Evolutionary conservation across 2,329 filamentous ascomycete genomes (phyloP).

Genomic region (Orbilia javanica): DNA sequence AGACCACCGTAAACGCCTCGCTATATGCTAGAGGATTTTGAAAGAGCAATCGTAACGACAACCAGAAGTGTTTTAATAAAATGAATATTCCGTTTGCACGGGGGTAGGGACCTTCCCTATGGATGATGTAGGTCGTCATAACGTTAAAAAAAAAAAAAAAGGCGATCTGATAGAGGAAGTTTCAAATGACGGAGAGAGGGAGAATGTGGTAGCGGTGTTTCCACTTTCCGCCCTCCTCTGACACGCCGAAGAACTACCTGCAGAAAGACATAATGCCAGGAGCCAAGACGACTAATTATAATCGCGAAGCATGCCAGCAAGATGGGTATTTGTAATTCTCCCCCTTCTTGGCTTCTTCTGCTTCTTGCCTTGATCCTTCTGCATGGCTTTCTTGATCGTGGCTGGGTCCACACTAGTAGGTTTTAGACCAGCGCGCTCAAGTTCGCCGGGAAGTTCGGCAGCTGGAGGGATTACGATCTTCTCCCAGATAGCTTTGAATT

Average conservation of each 20-base stretch:
- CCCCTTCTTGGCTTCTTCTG: constrained; percentile 59
- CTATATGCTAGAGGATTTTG: constrained; percentile 20
- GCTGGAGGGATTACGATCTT: constrained; percentile 80
- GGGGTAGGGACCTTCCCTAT: background rate
- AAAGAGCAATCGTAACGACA: background rate
- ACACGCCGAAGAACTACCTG: background rate
- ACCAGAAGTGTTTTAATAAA: background rate
- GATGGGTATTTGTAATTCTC: constrained; percentile 60
- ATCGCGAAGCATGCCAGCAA: constrained; percentile 55
- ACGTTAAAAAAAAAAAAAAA: background rate
- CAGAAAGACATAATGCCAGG: background rate
- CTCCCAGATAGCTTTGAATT: constrained; percentile 87
- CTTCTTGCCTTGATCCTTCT: constrained; percentile 53
- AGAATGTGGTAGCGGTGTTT: background rate
- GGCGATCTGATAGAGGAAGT: too few species aligned
- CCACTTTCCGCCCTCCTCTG: background rate
- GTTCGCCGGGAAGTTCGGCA: constrained; percentile 81
- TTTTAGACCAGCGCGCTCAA: constrained; percentile 82
- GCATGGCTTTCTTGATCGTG: constrained; percentile 69
- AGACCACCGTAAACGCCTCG: constrained; percentile 5
- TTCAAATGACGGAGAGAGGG: background rate
- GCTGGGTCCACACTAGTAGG: constrained; percentile 84
- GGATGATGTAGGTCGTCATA: background rate
- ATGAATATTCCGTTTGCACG: background rate
- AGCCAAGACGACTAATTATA: constrained; percentile 29